Base-by-base conservation (phyloP, 2,329 filamentous ascomycete species). In the Tolypocladium nubicola region DNA sequence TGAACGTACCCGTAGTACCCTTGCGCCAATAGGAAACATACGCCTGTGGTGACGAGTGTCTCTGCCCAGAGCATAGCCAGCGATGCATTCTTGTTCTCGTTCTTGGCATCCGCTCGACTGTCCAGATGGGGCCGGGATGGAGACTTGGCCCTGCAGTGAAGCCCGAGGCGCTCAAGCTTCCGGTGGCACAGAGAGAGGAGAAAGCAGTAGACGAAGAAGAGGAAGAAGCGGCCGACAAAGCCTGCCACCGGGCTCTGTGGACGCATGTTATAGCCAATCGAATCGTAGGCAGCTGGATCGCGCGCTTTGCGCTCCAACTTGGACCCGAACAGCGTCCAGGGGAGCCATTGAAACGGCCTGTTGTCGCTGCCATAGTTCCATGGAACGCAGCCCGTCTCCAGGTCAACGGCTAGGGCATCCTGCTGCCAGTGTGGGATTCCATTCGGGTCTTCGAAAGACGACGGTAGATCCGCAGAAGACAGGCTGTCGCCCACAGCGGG, bases 21-120 rank as follows among this genome's bases (percentile, higher is more conserved):
- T n/a, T 68, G 65, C 0, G 61, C 59, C 5, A 67, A 14, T 4
- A 66, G 14, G 38, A 66, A 63, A 10, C 50, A 52, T 1, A 54
- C 58, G 2, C 59, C 56, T 0, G 56, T 56, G 2, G 53, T 52
- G 2, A 62, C 30, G 5, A 66, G 16, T 1, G 55, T 41, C 23
- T 63, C 59, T 13, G 60, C 49, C 59, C 57, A 66, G 2, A 56
- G 10, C 3, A 61, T 14, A 4, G 57, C 30, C 10, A 55, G n/a
- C 39, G 45, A 58, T 14, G 3, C 4, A 11, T 23, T 21, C n/a
- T 23, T 23, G 1, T 13, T 19, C n/a, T 43, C 41, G 38, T 39
- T 7, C 38, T 39, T 3, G 14, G 14, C 10, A 13, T 14, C 33
- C 50, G 23, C 14, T 19, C 23, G 38, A 33, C 30, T 11, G 40